Base-by-base conservation (phyloP, 2,329 filamentous ascomycete genomes). In the Penicillium sclerotiorum region DNA sequence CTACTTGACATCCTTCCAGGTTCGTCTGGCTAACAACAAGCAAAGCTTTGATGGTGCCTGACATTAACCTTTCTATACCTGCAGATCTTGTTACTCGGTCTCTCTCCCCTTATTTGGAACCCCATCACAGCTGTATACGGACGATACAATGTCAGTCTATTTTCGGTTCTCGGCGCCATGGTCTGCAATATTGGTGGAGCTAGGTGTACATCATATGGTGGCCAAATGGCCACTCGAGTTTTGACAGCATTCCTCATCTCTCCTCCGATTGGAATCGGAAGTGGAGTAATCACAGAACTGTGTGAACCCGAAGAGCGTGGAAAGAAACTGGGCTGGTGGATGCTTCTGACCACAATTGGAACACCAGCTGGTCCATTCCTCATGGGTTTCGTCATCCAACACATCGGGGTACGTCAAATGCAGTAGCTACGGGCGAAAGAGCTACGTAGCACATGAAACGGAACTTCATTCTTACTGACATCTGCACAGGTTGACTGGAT, bases 291-390 rank as follows among this genome's bases (percentile, higher is more conserved):
- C 1, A 73, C 76, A 0, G 79, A 82, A 55, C 77, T 76, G 0
- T 82, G 79, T 57, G 81, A 81, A 65, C 76, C 76, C 40, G 73
- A 72, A 15, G 72, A 81, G 43, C 64, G 79, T 30, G 79, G 71
- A 2, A 72, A 71, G 42, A 80, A 76, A 47, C 76, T 82, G 66
- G 80, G 80, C 13, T 70, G 80, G 35, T 82, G 80, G 80, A 80
- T 78, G 6, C 35, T 69, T 17, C 72, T 80, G 65, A 67, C 77
- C 5, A 79, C 76, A 0, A 56, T 79, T 8, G 77, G 77, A 20
- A 73, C 75, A 8, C 76, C 76, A 0, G 57, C 67, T 13, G 64
- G 62, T 2, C 64, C 65, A 0, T 65, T 68, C 15, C 55, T 67
- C 12, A 64, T 68, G 56, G 63, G 65, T 0, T 67, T 68, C 35